A percentile compares a stretch with the other conserved stretches of the same genome.
These are phyloP conservation scores for Cadophora malorum DNA, from an alignment of 2,329 filamentous ascomycete genomes.

Conservation along the genomic window DNA sequence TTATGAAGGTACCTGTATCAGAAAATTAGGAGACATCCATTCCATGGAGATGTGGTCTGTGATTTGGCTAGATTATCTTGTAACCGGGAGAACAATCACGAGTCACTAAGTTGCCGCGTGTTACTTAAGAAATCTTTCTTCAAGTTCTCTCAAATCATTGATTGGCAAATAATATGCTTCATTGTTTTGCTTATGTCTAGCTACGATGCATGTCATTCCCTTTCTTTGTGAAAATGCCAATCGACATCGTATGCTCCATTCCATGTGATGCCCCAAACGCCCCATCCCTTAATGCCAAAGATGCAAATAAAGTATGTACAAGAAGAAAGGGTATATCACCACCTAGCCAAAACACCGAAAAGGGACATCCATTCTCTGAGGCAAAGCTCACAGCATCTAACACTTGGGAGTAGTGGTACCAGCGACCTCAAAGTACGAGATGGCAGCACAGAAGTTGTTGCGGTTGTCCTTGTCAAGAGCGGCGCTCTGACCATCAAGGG, in stretches of 20 bases:
- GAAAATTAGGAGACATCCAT: too few species aligned
- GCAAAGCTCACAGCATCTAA: not conserved
- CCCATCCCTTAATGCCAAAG: constrained; percentile 18
- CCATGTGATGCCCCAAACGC: constrained; percentile 16
- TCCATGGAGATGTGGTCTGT: too few species aligned
- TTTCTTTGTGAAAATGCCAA: constrained; percentile 8
- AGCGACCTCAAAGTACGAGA: constrained; percentile 56
- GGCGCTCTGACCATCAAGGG: constrained; percentile 60
- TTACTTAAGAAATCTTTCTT: not conserved
- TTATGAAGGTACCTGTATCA: too few species aligned
- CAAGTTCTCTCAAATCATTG: not conserved
- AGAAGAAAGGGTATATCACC: constrained; percentile 35
- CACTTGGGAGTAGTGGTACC: constrained; percentile 19
- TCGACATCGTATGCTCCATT: constrained; percentile 19
- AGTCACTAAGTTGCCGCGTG: not conserved
- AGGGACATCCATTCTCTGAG: not conserved
- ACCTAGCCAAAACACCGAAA: constrained; percentile 16
- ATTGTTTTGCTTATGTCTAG: constrained; percentile 13
- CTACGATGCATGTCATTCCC: not conserved
- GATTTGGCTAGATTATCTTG: too few species aligned
- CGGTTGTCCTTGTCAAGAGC: constrained; percentile 66
- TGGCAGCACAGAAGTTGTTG: constrained; percentile 68
- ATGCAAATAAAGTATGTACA: constrained; percentile 34
- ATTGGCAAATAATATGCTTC: not conserved
- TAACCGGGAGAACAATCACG: not conserved